Conservation (phyloP, 345 rosid species). For the Ricinus communis region DNA sequence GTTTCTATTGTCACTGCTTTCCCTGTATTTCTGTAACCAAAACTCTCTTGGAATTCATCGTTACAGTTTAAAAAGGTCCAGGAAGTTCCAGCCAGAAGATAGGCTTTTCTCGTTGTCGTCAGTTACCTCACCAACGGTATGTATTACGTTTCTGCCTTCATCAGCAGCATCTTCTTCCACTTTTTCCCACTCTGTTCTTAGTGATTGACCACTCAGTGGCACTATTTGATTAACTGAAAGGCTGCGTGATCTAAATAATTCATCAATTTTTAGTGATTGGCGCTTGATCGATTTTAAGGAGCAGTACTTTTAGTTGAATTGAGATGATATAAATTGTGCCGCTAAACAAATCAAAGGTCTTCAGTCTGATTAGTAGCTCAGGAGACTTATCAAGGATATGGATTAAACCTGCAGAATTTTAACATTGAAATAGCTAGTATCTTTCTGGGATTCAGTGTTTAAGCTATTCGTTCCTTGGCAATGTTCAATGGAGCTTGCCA, state of each 20-base stretch:
- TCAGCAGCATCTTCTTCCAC: not conserved
- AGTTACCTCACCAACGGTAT: conserved; percentile 27
- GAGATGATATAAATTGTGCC: too few species aligned
- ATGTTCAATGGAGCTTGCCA: not conserved
- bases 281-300: too few species aligned
- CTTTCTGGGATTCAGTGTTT: not conserved
- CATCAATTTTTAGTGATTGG: too few species aligned
- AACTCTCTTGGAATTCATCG: conserved; percentile 4
- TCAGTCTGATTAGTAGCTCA: too few species aligned
- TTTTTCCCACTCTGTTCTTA: not conserved
- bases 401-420: too few species aligned
- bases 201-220: not conserved
- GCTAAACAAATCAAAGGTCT: too few species aligned
- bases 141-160: conserved; percentile 13
- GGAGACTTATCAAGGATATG: too few species aligned
- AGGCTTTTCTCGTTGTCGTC: conserved; percentile 33
- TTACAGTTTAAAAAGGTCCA: conserved; percentile 32
- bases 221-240: not conserved
- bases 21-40: conserved; percentile 6
- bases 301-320: too few species aligned
- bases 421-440: not conserved
- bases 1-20: conserved; percentile 1
- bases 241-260: too few species aligned
- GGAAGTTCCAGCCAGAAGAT: conserved; percentile 30
- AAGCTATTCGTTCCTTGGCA: not conserved